A percentile compares a stretch with the other conserved stretches of the same genome.
phyloP scores from a whole-genome alignment of 768 basidiomycete genomes.

The Rhodotorula diobovata region DNA sequence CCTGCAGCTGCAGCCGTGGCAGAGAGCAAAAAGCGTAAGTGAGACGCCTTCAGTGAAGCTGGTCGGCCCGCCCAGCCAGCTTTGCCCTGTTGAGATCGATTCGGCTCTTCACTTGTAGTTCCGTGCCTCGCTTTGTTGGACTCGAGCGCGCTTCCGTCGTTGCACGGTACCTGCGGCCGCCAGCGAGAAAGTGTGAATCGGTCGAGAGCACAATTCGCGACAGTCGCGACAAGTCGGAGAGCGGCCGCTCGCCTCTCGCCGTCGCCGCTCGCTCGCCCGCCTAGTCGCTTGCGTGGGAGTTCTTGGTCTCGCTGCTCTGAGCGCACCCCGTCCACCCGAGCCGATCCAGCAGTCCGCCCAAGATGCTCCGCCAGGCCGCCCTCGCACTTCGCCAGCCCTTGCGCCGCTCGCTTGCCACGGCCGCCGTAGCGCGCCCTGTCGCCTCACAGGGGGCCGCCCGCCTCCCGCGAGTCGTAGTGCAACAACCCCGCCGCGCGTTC shows the following conservation, averaged over 20 bases:
- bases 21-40: slow-evolving; percentile 8
- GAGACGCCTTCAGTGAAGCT: not conserved
- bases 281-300: no score
- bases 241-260: not conserved
- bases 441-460: not conserved
- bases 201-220: not conserved
- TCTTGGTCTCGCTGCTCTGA: not conserved
- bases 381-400: not conserved
- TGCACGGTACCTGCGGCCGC: no score
- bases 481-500: slow-evolving; percentile 3
- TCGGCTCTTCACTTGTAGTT: no score
- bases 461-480: not conserved
- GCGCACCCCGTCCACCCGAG: not conserved
- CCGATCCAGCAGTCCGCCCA: not conserved
- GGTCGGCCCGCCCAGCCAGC: no score
- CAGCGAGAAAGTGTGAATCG: not conserved
- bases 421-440: not conserved
- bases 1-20: not conserved
- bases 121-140: no score
- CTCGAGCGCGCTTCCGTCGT: no score
- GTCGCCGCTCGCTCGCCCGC: not conserved
- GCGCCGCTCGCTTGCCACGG: not conserved
- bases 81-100: no score
- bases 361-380: slow-evolving; percentile 26
- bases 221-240: not conserved